A percentile compares a stretch with the other conserved stretches of the same genome.
These are phyloP conservation scores for Boletus nobilissimus DNA, from an alignment of 1,284 basidiomycete species.

Conservation along the genomic window DNA sequence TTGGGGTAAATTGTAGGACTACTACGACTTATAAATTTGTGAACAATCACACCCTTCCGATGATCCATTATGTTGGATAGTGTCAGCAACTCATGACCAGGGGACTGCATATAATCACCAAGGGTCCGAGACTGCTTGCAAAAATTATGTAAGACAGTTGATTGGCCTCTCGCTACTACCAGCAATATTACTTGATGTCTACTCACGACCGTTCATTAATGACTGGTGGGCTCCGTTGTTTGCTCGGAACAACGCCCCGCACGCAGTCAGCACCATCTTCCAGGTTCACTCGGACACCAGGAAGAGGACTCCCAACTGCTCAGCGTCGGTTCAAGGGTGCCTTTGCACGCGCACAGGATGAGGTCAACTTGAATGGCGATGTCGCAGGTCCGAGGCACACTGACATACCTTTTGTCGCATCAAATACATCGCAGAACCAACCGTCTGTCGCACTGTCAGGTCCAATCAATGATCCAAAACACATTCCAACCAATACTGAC, in stretches of 20 bases:
- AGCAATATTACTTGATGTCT: no score
- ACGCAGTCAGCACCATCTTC: conserved; percentile 46
- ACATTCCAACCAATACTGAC: conserved; percentile 34
- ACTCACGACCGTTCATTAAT: conserved; percentile 46
- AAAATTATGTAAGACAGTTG: no score
- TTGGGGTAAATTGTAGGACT: conserved; percentile 38
- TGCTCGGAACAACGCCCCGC: conserved; percentile 53
- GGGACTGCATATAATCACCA: no score
- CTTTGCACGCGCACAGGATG: conserved; percentile 62
- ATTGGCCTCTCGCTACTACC: no score
- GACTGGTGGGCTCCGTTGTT: conserved; percentile 68
- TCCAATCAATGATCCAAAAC: conserved; percentile 17
- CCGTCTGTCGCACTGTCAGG: neutral
- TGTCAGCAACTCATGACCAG: no score
- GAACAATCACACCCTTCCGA: neutral
- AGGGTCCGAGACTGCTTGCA: no score
- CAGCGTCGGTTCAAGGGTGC: conserved; percentile 71
- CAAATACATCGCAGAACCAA: neutral
- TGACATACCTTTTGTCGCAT: conserved; percentile 44
- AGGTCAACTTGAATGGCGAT: conserved; percentile 38
- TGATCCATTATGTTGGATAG: no score
- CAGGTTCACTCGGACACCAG: conserved; percentile 45
- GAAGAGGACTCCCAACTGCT: conserved; percentile 65
- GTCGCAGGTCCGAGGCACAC: conserved; percentile 23
- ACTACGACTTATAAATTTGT: neutral